Evolutionary conservation across 1,284 basidiomycete species (phyloP), one percentile per base, ranked within the genome.

Genomic region (Tilletia horrida): DNA sequence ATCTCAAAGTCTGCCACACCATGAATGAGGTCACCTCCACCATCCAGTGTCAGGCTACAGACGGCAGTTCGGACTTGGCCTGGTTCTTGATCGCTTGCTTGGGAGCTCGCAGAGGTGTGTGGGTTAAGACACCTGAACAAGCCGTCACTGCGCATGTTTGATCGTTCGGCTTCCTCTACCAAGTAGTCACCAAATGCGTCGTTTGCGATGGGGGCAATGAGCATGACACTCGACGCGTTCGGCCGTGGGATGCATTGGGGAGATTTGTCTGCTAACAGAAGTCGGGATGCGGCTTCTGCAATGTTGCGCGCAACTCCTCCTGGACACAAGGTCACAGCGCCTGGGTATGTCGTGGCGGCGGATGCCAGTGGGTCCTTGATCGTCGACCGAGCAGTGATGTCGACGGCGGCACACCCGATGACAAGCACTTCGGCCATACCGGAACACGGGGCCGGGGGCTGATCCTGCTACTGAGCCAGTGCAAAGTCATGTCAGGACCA

Each of bases 261-360:
- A 52, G 3, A 45, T 35, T 21, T 67, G 43, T 23, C 63, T 59
- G 31, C 7, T 87, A 62, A 21, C 35, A 88, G 81, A 8, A 89
- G 79, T 25, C 89, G 86, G 74, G 90, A 87, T 1, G 92, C 87
- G 0, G 93, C 91, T 79, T 96, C 92, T 1, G 94, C 92, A 61
- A 98, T 88, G 81, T 99, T 99, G 27, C 94, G 88, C 0, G 88
- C 93, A 2, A 99, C 96, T 14, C 96, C 96, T 1, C 96, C 96
- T 0, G 92, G 84, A 0, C 90, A 87, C 31, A 94, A 74, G 1
- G 84, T 83, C 16, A 97, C 87, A 1, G 79, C 84, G 9, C 95
- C 96, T 0, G 93, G 92, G 7, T 86, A 86, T 0, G 96, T 98
- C 0, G 93, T 76, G 0, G 71, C 71, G 3, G 65, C 13, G 42